phyloP scores from a whole-genome alignment of 495 filamentous ascomycete species.

The Lepraria neglecta region DNA sequence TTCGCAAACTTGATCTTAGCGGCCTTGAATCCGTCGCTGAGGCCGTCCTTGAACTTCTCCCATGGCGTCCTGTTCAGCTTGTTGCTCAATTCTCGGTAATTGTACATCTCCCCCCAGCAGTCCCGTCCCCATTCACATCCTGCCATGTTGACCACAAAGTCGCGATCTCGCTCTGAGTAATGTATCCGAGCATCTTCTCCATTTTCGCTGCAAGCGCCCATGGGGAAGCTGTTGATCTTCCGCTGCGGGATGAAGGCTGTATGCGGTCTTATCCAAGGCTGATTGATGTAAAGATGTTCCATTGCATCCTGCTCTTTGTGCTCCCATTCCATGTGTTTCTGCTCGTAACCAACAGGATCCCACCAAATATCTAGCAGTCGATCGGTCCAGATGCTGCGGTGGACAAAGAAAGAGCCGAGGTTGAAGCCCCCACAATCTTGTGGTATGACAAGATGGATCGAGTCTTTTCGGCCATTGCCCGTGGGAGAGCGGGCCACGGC shows the following conservation, averaged over 20 bases:
- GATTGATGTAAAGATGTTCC: constrained; percentile 83
- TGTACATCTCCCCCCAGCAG: constrained; percentile 97
- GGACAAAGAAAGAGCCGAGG: constrained; percentile 89
- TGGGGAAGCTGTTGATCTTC: constrained; percentile 88
- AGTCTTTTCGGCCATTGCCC: constrained; percentile 66
- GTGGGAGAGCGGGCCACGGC: constrained; percentile 58
- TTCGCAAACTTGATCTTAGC: constrained; percentile 25
- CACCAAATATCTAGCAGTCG: constrained; percentile 95
- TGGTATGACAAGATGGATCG: constrained; percentile 79
- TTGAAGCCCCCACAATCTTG: constrained; percentile 98
- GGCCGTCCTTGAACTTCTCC: constrained; percentile 50
- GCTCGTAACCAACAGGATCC: constrained; percentile 97
- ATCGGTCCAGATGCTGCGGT: constrained; percentile 80
- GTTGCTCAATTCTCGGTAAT: constrained; percentile 82
- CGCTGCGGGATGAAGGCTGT: constrained; percentile 88
- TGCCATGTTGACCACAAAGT: constrained; percentile 99
- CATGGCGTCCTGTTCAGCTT: constrained; percentile 73
- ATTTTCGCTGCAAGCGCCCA: constrained; percentile 79
- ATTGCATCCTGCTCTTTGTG: constrained; percentile 97
- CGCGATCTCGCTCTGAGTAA: constrained; percentile 75
- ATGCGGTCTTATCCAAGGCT: constrained; percentile 87
- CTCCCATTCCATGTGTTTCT: constrained; percentile 98
- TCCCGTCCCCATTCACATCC: constrained; percentile 95
- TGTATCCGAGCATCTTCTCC: constrained; percentile 69
- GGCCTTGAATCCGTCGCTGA: constrained; percentile 23